Base-by-base conservation (phyloP, 2,329 filamentous ascomycete genomes). In the Colletotrichum acutatum region DNA sequence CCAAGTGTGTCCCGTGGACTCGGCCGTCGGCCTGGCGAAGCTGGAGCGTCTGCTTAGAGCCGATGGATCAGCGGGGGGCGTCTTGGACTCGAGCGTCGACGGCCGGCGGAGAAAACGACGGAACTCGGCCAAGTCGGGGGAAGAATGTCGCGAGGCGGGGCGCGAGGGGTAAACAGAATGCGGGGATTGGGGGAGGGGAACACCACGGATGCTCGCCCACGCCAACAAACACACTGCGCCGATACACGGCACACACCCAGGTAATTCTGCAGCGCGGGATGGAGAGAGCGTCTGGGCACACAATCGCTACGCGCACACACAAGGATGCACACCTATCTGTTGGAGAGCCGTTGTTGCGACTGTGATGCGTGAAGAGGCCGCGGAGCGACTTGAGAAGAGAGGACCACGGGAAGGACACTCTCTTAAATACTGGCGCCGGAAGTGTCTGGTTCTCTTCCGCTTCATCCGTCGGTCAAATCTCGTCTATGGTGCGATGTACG, bases 131-230 rank as follows among this genome's bases (percentile, higher is more conserved):
- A 61, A 34, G 58, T 68, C 66, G 71, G 71, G 71, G 34, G 54
- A 73, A 73, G 71, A 71, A 61, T 70, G 60, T 66, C 71, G 66
- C 71, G 71, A 73, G 71, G 71, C 54, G 66, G 71, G 66, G 71
- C 60, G 66, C 66, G 70, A 70, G 66, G 66, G 66, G 66, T 70
- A 61, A 46, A 37, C 37, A 42, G 68, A 9, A 52, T 73, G 71
- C 66, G 71, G 66, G 66, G 68, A 67, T 65, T 71, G 30, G 60
- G 66, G 70, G 60, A 46, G 16, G 30, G 16, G 30, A 14, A 24
- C 46, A 19, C 37, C 37, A 42, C 37, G 6, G 37, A 19, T 32
- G 22, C 60, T 57, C 37, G 19, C 49, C 42, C 65, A 53, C 69
- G 28, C 58, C 22, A 32, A 22, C n/a, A 53, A 24, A 37, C 16